Evolutionary conservation across 2,329 filamentous ascomycete genomes (phyloP), one percentile per base, ranked within the genome.

Genomic region (Epichloe bromicola): DNA sequence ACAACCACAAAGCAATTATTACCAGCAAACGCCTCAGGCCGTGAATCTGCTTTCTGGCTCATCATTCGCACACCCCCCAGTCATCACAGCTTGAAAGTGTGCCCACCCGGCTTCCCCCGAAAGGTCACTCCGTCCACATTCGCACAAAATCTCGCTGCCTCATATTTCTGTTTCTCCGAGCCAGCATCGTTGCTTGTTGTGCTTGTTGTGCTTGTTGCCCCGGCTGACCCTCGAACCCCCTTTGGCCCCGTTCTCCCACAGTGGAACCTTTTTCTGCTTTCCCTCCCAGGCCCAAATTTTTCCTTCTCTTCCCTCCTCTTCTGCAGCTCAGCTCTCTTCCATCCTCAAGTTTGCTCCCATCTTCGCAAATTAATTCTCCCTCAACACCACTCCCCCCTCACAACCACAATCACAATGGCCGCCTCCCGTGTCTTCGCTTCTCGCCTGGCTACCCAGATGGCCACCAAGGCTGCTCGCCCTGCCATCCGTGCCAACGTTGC

Each of bases 381-480:
- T 56, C 59, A 56, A 49, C 53, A 53, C 55, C 54, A 56, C 49
- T 53, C 54, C 54, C 58, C 53, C 63, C 23, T 55, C 56, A 65
- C 59, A 74, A 71, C 75, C 75, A 73, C 81, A 78, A 73, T 82
- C 79, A 80, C 79, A 87, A 89, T 89, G 85, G 82, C 85, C 72
- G 82, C 85, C 72, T 75, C 80, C 71, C 85, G 85, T 75, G 78
- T 88, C 71, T 78, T 87, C 74, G 81, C 85, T 70, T 83, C 83
- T 67, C 82, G 85, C 72, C 78, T 88, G 76, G 83, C 84, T 72
- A 78, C 81, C 69, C 79, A 84, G 74, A 84, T 85, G 80, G 80
- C 82, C 70, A 73, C 77, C 74, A 86, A 85, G 82, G 83, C 82
- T 72, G 84, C 84, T 72, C 85, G 85, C 72, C 84, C 85, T 74